Evolutionary conservation across 106 monocot genomes (phyloP), one percentile per base, ranked within the genome.

Genomic region (Acorus gramineus): DNA sequence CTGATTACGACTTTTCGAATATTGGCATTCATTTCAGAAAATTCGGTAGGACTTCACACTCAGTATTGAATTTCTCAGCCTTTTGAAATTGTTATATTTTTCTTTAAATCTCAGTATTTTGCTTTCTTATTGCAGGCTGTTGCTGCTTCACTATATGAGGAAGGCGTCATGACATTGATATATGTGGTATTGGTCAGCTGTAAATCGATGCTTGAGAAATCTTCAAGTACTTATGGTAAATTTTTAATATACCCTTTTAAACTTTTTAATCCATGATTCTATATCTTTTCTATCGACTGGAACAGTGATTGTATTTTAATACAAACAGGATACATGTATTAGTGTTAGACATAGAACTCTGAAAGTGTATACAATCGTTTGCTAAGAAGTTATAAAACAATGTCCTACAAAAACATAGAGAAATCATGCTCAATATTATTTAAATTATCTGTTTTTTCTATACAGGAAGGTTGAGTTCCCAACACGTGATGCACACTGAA

Each of bases 221-320:
- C 77, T 50, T 98, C 88, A 56, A 98, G 80, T 67, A 92, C 81
- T 60, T 98, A 92, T 54, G 98, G 98, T 98, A 67, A 81, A 80
- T 46, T 60, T 6, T 14, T 60, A 65, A 11, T 64, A 2, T 28
- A 1, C 28, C 28, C 28, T 28, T 28, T 28, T 28, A 28, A 28
- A 28, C 28, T 28, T 28, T 28, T 28, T 28, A 28, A 28, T 28
- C 28, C 28, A 28, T 28, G 28, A 28, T 28, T 28, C 28, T 28
- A 28, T 28, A 0, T 0, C 28, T 28, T 28, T 28, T 28, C 28
- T 28, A 28, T 28, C 1, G 28, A 28, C 28, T 28, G 28, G 28
- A 28, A 28, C 28, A 1, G 28, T 28, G 28, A 28, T 28, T 28
- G 28, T 28, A 28, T 28, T 28, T 28, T 28, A 28, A 28, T 28